Percentiles rank a stretch among this genome's conserved stretches.
Evolutionary conservation across 305 asterid genomes (phyloP).

Genomic region (Lippia alba): DNA sequence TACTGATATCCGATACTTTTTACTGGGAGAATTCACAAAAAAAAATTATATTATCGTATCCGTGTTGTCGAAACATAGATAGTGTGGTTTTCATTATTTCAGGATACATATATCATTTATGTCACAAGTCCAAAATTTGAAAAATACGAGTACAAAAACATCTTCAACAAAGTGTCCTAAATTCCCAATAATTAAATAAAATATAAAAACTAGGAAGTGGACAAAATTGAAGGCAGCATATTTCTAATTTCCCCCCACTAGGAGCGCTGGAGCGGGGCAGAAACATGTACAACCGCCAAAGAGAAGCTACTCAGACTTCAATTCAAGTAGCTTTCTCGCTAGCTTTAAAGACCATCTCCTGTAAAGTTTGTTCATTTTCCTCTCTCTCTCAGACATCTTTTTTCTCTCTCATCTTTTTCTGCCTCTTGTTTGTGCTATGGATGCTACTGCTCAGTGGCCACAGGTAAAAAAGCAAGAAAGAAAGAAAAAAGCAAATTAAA

Average conservation of each 20-base stretch:
- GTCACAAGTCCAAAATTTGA: not conserved
- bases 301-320: conserved; percentile 35
- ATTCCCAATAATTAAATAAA: too few relatives aligned
- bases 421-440: conserved; percentile 45
- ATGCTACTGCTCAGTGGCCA: conserved; percentile 65
- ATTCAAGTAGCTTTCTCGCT: conserved; percentile 55
- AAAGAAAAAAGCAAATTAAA: not conserved
- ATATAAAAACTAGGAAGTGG: too few relatives aligned
- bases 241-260: conserved; percentile 39
- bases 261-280: conserved; percentile 31
- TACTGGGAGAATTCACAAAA: too few relatives aligned
- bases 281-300: conserved; percentile 46
- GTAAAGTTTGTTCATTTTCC: conserved; percentile 39
- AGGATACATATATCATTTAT: too few relatives aligned
- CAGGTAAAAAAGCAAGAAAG: conserved; percentile 48
- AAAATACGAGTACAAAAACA: not conserved
- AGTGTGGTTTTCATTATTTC: too few relatives aligned
- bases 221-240: conserved; percentile 32
- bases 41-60: too few relatives aligned
- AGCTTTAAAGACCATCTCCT: conserved; percentile 47
- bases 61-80: too few relatives aligned
- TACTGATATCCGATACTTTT: too few relatives aligned
- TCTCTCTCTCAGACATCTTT: conserved; percentile 40
- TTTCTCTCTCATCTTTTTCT: conserved; percentile 19
- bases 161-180: not conserved